Evolutionary conservation across 495 filamentous ascomycete species (phyloP).

Genomic region (Trichoderma reesei): DNA sequence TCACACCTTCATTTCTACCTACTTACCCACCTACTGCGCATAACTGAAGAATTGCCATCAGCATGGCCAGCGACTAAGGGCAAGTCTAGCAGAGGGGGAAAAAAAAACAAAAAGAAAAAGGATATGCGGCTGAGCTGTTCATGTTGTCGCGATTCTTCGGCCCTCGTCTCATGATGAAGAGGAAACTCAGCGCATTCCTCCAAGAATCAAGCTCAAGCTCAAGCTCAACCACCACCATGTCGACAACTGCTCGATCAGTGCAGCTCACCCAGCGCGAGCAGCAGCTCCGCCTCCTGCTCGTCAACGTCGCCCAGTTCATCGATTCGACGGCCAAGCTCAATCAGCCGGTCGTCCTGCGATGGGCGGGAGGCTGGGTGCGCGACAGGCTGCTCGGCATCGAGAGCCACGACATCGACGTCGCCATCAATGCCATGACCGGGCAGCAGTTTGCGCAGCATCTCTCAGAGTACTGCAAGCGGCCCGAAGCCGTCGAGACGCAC

Average conservation of each 20-base stretch:
- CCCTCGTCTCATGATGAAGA: constrained; percentile 5
- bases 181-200: background rate
- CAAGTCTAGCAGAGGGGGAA: no score
- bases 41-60: background rate
- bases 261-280: constrained; percentile 56
- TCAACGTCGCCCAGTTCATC: constrained; percentile 65
- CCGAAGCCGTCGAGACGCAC: constrained; percentile 32
- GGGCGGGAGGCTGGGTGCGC: constrained; percentile 96
- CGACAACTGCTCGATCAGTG: constrained; percentile 24
- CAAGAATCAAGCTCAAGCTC: background rate
- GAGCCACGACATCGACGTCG: constrained; percentile 90
- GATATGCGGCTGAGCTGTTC: background rate
- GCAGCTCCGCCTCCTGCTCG: constrained; percentile 57
- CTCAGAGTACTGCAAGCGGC: constrained; percentile 40
- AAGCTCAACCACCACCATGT: background rate
- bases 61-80: background rate
- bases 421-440: constrained; percentile 92
- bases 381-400: constrained; percentile 79
- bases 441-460: constrained; percentile 66
- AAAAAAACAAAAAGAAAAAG: background rate
- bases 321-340: constrained; percentile 30
- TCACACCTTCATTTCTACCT: no score
- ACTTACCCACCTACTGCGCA: no score
- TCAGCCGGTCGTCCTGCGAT: constrained; percentile 60
- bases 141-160: background rate